Evolutionary conservation across 805 yeast species (phyloP), one percentile per base, ranked within the genome.

Genomic region (Hanseniaspora lachancei): DNA sequence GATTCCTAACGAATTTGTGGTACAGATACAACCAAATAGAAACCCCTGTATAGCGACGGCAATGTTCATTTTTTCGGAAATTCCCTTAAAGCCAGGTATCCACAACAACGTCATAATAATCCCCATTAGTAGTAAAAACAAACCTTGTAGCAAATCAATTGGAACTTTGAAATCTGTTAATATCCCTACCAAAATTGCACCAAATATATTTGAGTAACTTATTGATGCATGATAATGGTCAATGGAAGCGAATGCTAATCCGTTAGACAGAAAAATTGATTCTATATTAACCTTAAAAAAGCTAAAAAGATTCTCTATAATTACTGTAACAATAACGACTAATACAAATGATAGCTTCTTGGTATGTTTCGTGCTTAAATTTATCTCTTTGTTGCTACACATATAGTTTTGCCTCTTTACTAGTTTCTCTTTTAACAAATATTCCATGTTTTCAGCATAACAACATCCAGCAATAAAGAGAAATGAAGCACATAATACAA

Each of bases 1-100:
- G 39, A 78, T 70, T 60, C 84, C 77, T 2, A 77, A 80, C 2
- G 85, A 84, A 16, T 80, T 75, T 47, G 80, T 62, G 3, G 84
- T 74, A 49, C 80, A 68, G 4, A 79, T 76, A 0, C 84, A 74
- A 4, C 83, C 78, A 4, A 81, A 72, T 49, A 75, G 69, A 57
- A 80, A 74, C 0, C 86, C 86, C 63, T 75, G 80, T 5, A 77
- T 60, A 23, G 24, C n/a, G 2, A 41, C 44, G 5, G 44, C 44
- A 6, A 41, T 41, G 16, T 23, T 41, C 18, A 41, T 21, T 41
- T 23, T 41, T 5, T 15, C 5, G 3, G 44, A 41, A 5, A 6
- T 16, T 41, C 18, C 44, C 3, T 41, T 2, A 20, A 41, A 41
- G 7, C 66, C 73, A 24, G 73, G 77, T 41, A 68, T 66, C 79